Percentiles rank a stretch among this genome's conserved stretches.
phyloP scores from a whole-genome alignment of 768 basidiomycete species.

The Imleria badia region DNA sequence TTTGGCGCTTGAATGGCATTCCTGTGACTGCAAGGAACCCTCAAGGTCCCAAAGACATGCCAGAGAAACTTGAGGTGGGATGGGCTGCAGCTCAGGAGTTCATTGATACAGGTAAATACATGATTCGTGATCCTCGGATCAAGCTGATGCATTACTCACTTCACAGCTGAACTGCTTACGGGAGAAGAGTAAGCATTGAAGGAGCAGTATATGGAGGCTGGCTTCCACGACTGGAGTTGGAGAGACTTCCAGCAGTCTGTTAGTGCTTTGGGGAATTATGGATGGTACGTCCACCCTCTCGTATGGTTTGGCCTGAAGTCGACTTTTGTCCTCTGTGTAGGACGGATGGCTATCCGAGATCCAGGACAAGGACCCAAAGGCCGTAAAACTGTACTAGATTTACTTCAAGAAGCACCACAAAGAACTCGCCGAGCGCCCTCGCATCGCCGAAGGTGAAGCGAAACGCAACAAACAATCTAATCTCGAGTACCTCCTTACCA shows the following conservation, averaged over 20 bases:
- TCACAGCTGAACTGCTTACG: slow-evolving; percentile 79
- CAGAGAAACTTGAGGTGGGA: slow-evolving; percentile 84
- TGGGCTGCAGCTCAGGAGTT: slow-evolving; percentile 75
- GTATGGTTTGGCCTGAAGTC: not conserved
- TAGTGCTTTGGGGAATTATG: slow-evolving; percentile 72
- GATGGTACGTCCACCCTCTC: slow-evolving; percentile 54
- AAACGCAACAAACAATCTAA: slow-evolving; percentile 86
- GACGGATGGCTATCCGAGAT: slow-evolving; percentile 74
- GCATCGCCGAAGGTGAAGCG: slow-evolving; percentile 84
- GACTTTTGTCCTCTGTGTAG: slow-evolving; percentile 32
- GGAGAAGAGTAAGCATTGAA: slow-evolving; percentile 85
- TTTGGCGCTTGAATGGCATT: slow-evolving; percentile 66
- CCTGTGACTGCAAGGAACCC: slow-evolving; percentile 62
- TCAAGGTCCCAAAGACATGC: slow-evolving; percentile 68
- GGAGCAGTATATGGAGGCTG: slow-evolving; percentile 70
- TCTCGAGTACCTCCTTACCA: slow-evolving; percentile 71
- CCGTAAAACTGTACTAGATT: slow-evolving; percentile 73
- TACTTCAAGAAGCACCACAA: slow-evolving; percentile 91
- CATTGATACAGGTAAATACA: slow-evolving; percentile 72
- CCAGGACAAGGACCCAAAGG: slow-evolving; percentile 76
- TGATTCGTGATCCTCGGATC: not conserved
- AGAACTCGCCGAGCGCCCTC: slow-evolving; percentile 68
- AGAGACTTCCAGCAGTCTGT: slow-evolving; percentile 93
- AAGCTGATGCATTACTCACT: not conserved
- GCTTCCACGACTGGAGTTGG: slow-evolving; percentile 90